phyloP scores from a whole-genome alignment of 345 rosid species.

The Ailanthus altissimus region DNA sequence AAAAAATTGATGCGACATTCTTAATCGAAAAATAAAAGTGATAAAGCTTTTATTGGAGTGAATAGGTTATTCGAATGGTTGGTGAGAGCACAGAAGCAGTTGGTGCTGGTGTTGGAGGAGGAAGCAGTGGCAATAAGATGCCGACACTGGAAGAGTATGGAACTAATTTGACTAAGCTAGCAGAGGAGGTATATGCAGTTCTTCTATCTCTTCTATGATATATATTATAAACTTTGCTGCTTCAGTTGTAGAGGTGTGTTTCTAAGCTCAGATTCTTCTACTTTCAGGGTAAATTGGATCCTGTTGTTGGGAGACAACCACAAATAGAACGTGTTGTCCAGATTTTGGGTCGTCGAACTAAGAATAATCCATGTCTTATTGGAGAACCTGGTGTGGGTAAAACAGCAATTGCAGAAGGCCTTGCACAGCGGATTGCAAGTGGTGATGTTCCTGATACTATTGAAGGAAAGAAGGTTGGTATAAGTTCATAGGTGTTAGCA shows the following conservation, averaged over 20 bases:
- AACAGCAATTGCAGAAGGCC: conserved; percentile 99
- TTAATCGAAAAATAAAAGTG: background rate
- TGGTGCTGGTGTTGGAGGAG: conserved; percentile 79
- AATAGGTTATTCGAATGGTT: conserved; percentile 95
- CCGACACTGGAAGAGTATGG: conserved; percentile 99
- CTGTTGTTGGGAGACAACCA: conserved; percentile 96
- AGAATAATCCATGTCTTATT: conserved; percentile 96
- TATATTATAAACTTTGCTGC: background rate
- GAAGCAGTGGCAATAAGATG: conserved; percentile 79
- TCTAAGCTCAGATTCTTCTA: conserved; percentile 6
- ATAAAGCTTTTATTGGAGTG: conserved; percentile 18
- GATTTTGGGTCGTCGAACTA: conserved; percentile 94
- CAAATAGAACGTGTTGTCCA: conserved; percentile 97
- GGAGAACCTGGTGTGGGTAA: conserved; percentile 99
- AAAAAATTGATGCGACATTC: background rate
- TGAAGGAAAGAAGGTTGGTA: conserved; percentile 84
- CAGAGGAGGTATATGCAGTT: conserved; percentile 72
- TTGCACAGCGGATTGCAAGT: conserved; percentile 86
- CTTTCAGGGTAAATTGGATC: conserved; percentile 91
- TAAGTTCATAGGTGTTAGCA: background rate
- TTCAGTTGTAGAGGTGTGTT: background rate
- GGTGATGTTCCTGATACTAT: conserved; percentile 99
- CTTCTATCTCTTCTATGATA: conserved; percentile 10
- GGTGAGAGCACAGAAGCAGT: conserved; percentile 89
- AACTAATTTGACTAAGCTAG: conserved; percentile 92